Evolutionary conservation across 306 rosid species (phyloP), one percentile per base, ranked within the genome.

Genomic region (Glycine soja): DNA sequence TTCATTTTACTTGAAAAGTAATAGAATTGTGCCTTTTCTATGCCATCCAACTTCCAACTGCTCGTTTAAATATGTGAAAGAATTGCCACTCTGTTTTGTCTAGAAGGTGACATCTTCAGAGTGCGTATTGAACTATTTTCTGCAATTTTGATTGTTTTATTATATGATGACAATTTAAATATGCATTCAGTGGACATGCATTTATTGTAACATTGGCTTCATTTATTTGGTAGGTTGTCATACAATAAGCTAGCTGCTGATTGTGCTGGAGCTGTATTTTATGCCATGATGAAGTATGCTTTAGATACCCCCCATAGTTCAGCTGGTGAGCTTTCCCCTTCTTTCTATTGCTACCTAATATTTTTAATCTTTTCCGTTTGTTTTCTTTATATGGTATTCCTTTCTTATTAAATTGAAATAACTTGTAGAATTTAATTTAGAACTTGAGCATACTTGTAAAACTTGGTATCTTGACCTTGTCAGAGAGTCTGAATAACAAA

Each of bases 191-290:
- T 70, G 51, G 30, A 24, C 70, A 57, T 77, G 70, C 16, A 65
- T 66, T 72, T 8, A n/a, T 77, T 30, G 61, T 53, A 34, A 59
- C 46, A 7, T 66, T 58, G 69, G 19, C 19, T 81, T 82, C 70
- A 62, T 72, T 71, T 47, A n/a, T 57, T 4, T 79, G 81, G 68
- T 86, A 96, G 99, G 92, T 85, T 96, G 90, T 89, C 98, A 34
- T 93, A 64, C 89, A 90, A 93, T 83, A 96, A 88, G 89, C 16
- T 76, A 81, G 79, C 94, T 58, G 90, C 98, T 57, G 97, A 96
- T 82, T 93, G 97, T 86, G 97, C 94, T 70, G 98, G 99, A 82
- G 98, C 97, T 85, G 56, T 96, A 68, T 92, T 93, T 88, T 91
- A 86, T 88, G 90, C 99, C n/a, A 65, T 93, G 88, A 85, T 93